Percentiles rank a stretch among this genome's conserved stretches.
phyloP scores from a whole-genome alignment of 2,329 filamentous ascomycete species.

The Penicillium sp. region DNA sequence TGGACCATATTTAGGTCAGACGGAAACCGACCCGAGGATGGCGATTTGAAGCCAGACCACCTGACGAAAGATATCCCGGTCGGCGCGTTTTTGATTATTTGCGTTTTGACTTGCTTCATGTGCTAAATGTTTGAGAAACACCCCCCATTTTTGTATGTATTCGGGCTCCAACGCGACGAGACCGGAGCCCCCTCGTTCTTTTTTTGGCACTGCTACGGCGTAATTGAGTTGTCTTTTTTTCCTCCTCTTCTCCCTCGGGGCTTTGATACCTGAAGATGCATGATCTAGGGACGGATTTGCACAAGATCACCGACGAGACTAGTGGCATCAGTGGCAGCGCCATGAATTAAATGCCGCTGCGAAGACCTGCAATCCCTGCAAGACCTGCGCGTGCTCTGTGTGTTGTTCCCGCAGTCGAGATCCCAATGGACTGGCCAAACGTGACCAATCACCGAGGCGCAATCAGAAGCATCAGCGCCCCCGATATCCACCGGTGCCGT shows the following conservation, averaged over 20 bases:
- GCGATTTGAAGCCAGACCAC: not conserved
- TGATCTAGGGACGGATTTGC: not conserved
- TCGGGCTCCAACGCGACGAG: conserved; percentile 1
- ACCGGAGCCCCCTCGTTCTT: conserved; percentile 17
- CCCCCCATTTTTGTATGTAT: conserved; percentile 16
- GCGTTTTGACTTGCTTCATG: not conserved
- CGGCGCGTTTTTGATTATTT: conserved; percentile 10
- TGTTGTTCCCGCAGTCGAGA: conserved; percentile 16
- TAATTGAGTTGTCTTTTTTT: conserved; percentile 18
- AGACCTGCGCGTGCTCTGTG: not conserved
- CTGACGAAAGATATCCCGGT: conserved; percentile 9
- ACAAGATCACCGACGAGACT: not conserved
- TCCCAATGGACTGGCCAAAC: conserved; percentile 12
- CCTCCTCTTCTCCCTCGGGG: not conserved
- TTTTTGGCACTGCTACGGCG: conserved; percentile 27
- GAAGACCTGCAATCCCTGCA: no score
- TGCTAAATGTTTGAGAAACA: not conserved
- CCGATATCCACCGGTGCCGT: conserved; percentile 9
- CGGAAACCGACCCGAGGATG: conserved; percentile 5
- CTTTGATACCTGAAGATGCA: not conserved
- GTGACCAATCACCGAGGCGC: conserved; percentile 15
- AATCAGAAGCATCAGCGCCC: conserved; percentile 1
- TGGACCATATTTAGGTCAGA: conserved; percentile 4
- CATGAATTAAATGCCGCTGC: not conserved
- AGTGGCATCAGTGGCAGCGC: conserved; percentile 1